A percentile compares a stretch with the other conserved stretches of the same genome.
phyloP scores from a whole-genome alignment of 2,329 filamentous ascomycete species.

The Zymoseptoria crescenta region DNA sequence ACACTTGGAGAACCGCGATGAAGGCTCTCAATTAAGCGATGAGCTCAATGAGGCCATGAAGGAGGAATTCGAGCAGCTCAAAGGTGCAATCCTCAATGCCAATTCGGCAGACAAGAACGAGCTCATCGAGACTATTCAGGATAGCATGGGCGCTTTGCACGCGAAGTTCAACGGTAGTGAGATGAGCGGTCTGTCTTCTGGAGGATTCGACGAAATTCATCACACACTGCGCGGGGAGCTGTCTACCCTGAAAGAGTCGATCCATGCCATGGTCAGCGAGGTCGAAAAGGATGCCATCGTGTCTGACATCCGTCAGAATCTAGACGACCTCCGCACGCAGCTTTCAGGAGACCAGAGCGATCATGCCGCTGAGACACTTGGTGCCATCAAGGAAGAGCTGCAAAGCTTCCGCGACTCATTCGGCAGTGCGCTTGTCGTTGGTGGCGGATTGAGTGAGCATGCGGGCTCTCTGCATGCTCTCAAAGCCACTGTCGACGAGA shows the following conservation, averaged over 20 bases:
- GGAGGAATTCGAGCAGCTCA: conserved; percentile 73
- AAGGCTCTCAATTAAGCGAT: conserved; percentile 31
- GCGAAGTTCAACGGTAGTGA: conserved; percentile 36
- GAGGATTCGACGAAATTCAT: conserved; percentile 39
- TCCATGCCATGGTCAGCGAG: conserved; percentile 45
- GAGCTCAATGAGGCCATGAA: conserved; percentile 63
- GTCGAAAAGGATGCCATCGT: conserved; percentile 55
- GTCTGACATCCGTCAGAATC: conserved; percentile 50
- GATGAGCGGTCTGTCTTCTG: conserved; percentile 20
- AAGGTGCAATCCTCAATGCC: conserved; percentile 63
- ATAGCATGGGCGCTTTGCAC: conserved; percentile 42
- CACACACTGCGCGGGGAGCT: conserved; percentile 52
- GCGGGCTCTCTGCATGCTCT: conserved; percentile 21
- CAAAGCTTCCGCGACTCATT: conserved; percentile 38
- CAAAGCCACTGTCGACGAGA: conserved; percentile 29
- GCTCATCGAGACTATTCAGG: conserved; percentile 52
- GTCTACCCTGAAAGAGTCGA: conserved; percentile 51
- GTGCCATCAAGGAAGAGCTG: conserved; percentile 37
- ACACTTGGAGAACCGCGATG: conserved; percentile 16
- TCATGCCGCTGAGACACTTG: conserved; percentile 35
- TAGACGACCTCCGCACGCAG: conserved; percentile 37
- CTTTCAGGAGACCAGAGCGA: conserved; percentile 34
- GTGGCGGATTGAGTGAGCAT: conserved; percentile 20
- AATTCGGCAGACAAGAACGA: conserved; percentile 52
- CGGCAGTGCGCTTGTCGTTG: conserved; percentile 35